Percentiles rank a stretch among this genome's conserved stretches.
Conservation (phyloP, 805 yeast species). For the Myxozyma lipomycoides region DNA sequence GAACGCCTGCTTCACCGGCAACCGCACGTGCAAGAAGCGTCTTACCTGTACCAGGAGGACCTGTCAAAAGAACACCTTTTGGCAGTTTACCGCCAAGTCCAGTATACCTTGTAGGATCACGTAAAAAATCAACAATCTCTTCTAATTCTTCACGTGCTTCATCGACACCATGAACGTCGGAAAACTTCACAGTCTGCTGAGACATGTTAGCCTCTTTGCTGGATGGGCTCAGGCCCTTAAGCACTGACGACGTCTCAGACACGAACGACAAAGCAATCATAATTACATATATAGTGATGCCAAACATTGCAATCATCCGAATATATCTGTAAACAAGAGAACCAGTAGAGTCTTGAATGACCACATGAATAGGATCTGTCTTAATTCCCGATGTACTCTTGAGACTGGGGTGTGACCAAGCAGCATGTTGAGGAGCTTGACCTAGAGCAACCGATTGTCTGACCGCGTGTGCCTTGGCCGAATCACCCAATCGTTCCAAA, state of each 20-base stretch:
- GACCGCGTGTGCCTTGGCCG: conserved; percentile 69
- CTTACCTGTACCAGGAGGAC: conserved; percentile 99
- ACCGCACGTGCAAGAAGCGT: conserved; percentile 95
- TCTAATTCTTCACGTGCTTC: conserved; percentile 97
- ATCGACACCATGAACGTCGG: conserved; percentile 95
- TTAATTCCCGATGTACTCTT: conserved; percentile 49
- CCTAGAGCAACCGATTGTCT: conserved; percentile 39
- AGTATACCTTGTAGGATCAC: conserved; percentile 93
- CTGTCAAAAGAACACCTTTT: conserved; percentile 92
- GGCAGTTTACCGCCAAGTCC: conserved; percentile 97
- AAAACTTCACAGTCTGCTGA: conserved; percentile 78
- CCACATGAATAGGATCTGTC: conserved; percentile 87
- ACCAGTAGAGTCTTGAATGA: conserved; percentile 79
- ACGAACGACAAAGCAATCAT: conserved; percentile 71
- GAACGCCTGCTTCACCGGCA: conserved; percentile 99
- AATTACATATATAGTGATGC: conserved; percentile 74
- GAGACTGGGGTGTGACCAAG: conserved; percentile 20
- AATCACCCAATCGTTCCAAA: conserved; percentile 58
- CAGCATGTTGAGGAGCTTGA: conserved; percentile 31
- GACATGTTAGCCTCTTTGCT: conserved; percentile 71
- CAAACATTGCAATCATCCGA: conserved; percentile 81
- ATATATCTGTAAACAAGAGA: conserved; percentile 80
- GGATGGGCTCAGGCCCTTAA: conserved; percentile 60
- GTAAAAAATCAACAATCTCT: conserved; percentile 95
- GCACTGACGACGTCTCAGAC: conserved; percentile 76